A percentile compares a stretch with the other conserved stretches of the same genome.
Evolutionary conservation across 1,139 yeast genomes (phyloP).

Genomic region (Geotrichum histeridarum): DNA sequence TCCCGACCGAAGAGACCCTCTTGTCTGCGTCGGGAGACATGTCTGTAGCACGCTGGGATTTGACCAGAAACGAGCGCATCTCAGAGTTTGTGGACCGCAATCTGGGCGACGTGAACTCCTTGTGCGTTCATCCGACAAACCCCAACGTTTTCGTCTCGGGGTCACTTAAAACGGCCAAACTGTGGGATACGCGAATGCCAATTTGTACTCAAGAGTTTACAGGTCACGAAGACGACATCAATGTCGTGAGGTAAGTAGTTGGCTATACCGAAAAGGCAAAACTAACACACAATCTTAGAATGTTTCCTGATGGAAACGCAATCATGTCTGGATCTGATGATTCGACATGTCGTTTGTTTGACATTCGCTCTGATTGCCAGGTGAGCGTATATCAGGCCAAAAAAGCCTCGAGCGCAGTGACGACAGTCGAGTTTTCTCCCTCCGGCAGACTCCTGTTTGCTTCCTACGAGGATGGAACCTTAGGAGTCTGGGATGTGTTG

Average conservation of each 20-base stretch:
- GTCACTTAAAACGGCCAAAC: constrained; percentile 66
- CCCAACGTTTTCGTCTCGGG: constrained; percentile 55
- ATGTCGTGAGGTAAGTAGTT: constrained; percentile 45
- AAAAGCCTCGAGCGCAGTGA: constrained; percentile 37
- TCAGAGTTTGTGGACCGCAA: constrained; percentile 62
- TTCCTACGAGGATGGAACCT: constrained; percentile 71
- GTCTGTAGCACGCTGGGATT: constrained; percentile 79
- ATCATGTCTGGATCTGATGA: constrained; percentile 71
- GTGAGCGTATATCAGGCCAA: constrained; percentile 49
- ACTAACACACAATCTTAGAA: constrained; percentile 4
- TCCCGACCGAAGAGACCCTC: constrained; percentile 51
- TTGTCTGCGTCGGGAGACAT: constrained; percentile 80
- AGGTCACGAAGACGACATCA: constrained; percentile 63
- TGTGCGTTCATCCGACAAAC: constrained; percentile 39
- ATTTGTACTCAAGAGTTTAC: constrained; percentile 53
- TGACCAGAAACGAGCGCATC: constrained; percentile 51
- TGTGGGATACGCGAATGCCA: constrained; percentile 65
- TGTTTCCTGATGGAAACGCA: constrained; percentile 64
- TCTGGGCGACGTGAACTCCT: constrained; percentile 68
- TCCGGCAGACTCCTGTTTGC: constrained; percentile 74
- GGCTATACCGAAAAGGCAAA: neutral
- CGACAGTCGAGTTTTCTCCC: constrained; percentile 65
- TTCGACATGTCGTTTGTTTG: constrained; percentile 67
- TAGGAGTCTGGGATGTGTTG: constrained; percentile 74
- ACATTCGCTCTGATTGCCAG: constrained; percentile 72